Conservation (phyloP, 2,329 filamentous ascomycete genomes). For the Epichloe hybrida region DNA sequence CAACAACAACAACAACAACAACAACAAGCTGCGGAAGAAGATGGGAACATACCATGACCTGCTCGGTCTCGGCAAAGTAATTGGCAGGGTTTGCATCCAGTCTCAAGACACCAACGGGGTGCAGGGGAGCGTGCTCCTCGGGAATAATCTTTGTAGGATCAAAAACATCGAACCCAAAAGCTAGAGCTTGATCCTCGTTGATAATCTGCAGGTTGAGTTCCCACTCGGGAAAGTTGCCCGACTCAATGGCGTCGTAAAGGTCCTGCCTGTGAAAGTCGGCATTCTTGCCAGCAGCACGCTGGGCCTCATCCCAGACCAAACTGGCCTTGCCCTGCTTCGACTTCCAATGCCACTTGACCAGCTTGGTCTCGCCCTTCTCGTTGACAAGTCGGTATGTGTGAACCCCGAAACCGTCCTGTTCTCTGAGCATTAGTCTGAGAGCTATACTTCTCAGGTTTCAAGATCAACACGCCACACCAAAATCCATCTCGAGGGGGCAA, state of each 20-base stretch:
- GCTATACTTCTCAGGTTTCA: too few species aligned
- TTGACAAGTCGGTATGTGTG: conserved; percentile 53
- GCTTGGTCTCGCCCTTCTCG: conserved; percentile 43
- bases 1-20: background rate
- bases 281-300: conserved; percentile 57
- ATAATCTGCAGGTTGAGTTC: conserved; percentile 58
- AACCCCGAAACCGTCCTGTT: conserved; percentile 36
- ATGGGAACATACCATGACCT: conserved; percentile 41
- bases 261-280: conserved; percentile 58
- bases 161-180: conserved; percentile 57
- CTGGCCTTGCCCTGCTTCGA: conserved; percentile 48
- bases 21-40: background rate
- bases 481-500: too few species aligned
- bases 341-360: conserved; percentile 55
- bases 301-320: conserved; percentile 61
- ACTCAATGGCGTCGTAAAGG: conserved; percentile 55
- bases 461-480: too few species aligned
- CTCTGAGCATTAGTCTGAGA: background rate
- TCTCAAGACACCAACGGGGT: conserved; percentile 53
- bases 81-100: conserved; percentile 59
- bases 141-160: conserved; percentile 67
- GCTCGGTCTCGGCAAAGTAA: conserved; percentile 68
- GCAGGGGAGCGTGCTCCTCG: conserved; percentile 56
- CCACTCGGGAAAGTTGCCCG: conserved; percentile 56
- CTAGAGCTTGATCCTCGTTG: conserved; percentile 49